Conservation (phyloP, 2,329 filamentous ascomycete genomes). For the Thelonectria rubi region DNA sequence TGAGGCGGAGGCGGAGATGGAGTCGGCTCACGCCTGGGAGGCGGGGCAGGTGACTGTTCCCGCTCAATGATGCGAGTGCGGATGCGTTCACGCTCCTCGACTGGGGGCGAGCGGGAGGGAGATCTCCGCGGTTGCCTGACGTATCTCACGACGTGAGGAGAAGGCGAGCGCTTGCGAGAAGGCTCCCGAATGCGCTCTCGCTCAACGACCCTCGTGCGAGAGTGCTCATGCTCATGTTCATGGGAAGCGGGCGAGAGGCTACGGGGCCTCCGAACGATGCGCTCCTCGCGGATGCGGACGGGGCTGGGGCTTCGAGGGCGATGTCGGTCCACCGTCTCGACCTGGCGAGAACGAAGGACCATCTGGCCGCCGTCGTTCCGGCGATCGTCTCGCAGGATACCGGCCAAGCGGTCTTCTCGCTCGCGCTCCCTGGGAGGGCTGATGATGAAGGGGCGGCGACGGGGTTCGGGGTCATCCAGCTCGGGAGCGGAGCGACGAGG, state of each 20-base stretch:
- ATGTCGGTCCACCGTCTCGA: slow-evolving; percentile 63
- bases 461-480: slow-evolving; percentile 49
- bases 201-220: slow-evolving; percentile 42
- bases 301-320: slow-evolving; percentile 57
- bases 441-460: slow-evolving; percentile 48
- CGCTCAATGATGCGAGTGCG: slow-evolving; percentile 60
- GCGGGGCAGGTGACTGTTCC: slow-evolving; percentile 50
- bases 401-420: slow-evolving; percentile 57
- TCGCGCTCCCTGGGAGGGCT: slow-evolving; percentile 46
- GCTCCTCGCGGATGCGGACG: slow-evolving; percentile 53
- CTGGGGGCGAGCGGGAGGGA: slow-evolving; percentile 43
- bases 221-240: slow-evolving; percentile 51
- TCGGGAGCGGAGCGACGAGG: slow-evolving; percentile 49
- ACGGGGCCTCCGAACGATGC: slow-evolving; percentile 54
- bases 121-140: slow-evolving; percentile 51
- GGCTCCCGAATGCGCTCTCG: slow-evolving; percentile 48
- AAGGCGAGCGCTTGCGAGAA: slow-evolving; percentile 51
- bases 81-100: slow-evolving; percentile 58
- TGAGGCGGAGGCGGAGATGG: slow-evolving; percentile 68
- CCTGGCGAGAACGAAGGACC: slow-evolving; percentile 64
- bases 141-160: slow-evolving; percentile 52
- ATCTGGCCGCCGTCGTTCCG: slow-evolving; percentile 60
- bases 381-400: slow-evolving; percentile 60
- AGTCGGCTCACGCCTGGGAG: slow-evolving; percentile 54
- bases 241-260: slow-evolving; percentile 52